A percentile compares a stretch with the other conserved stretches of the same genome.
Conservation (phyloP, 495 filamentous ascomycete species). For the Oidiodendron maius region DNA sequence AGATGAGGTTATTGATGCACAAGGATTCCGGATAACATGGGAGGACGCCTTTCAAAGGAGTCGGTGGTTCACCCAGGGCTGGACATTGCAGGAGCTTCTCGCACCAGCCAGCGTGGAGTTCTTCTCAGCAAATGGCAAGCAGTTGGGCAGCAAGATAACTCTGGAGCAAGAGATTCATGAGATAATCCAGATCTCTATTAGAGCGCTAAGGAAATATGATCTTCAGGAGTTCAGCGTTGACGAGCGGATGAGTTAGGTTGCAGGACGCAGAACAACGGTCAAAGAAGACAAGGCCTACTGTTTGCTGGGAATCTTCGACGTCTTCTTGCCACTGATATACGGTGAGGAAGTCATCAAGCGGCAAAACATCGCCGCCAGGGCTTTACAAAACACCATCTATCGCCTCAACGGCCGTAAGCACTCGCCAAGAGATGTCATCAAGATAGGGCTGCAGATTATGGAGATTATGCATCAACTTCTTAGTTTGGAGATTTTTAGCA, state of each 20-base stretch:
- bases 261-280: neutral
- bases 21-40: neutral
- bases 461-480: too few relatives aligned
- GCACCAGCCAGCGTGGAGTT: neutral
- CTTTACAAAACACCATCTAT: too few relatives aligned
- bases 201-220: neutral
- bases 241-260: neutral
- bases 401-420: too few relatives aligned
- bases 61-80: conserved; percentile 21
- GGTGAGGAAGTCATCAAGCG: too few relatives aligned
- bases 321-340: too few relatives aligned
- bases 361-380: neutral
- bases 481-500: too few relatives aligned
- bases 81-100: too few relatives aligned
- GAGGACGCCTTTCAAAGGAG: conserved; percentile 6
- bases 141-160: neutral
- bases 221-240: neutral
- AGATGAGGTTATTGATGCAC: neutral
- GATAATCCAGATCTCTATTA: neutral
- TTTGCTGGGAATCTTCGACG: too few relatives aligned
- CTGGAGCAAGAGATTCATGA: neutral
- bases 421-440: too few relatives aligned
- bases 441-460: too few relatives aligned
- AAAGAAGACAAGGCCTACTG: too few relatives aligned
- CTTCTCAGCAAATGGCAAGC: neutral